These are phyloP conservation scores for Zanthoxylum bungeanum DNA, from an alignment of 345 rosid genomes.

Conservation along the genomic window DNA sequence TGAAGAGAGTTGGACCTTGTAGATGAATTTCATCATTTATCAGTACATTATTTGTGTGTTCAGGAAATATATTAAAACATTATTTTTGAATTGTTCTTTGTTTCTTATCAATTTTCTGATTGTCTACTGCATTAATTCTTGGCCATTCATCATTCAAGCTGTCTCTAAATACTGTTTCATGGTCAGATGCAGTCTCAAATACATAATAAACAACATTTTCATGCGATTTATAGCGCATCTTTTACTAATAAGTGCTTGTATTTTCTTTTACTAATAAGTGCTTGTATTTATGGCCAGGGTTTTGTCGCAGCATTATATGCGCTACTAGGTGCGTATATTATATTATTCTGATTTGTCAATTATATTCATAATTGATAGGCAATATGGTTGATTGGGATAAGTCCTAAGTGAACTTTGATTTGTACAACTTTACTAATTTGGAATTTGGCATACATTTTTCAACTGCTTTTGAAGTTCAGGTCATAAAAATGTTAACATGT, in stretches of 20 bases:
- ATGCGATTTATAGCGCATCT: constrained; percentile 2
- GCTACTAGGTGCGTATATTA: constrained; percentile 49
- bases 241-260: constrained; percentile 18
- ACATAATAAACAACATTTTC: background rate
- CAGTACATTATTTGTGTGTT: background rate
- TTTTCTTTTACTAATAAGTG: no score
- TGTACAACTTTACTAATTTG: background rate
- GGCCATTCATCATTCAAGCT: no score
- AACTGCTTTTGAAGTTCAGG: background rate
- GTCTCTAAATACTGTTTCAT: background rate
- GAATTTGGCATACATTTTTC: no score
- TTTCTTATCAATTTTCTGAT: background rate
- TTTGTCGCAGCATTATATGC: constrained; percentile 55
- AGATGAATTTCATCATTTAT: background rate
- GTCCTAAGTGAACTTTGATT: background rate
- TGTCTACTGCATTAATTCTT: no score
- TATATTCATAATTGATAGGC: background rate
- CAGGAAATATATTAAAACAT: background rate
- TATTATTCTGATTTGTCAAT: background rate
- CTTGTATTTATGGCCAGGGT: constrained; percentile 49
- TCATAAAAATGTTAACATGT: background rate
- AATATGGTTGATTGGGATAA: background rate
- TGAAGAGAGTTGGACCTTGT: no score
- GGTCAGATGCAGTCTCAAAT: background rate
- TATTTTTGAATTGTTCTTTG: background rate